Conservation (phyloP, 176 grass and related monocot species). For the Ananas comosus region DNA sequence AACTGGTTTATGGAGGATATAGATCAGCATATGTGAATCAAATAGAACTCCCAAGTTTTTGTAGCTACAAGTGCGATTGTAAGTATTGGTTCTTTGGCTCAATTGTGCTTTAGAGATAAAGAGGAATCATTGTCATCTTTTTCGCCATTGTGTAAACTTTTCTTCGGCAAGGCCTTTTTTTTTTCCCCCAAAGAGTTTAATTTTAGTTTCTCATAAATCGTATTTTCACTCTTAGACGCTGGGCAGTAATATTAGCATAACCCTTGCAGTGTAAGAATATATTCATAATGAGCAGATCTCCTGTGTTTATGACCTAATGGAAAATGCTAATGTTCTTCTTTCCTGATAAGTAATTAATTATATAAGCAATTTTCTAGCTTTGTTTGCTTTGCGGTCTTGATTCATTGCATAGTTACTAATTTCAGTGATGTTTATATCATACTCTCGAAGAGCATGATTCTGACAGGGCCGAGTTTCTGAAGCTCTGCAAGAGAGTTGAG, state of each 20-base stretch:
- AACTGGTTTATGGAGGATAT: too few relatives aligned
- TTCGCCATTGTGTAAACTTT: not conserved
- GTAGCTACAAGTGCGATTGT: too few relatives aligned
- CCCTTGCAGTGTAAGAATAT: not conserved
- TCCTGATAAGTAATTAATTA: not conserved
- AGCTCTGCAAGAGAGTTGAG: conserved; percentile 86
- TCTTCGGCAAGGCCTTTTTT: not conserved
- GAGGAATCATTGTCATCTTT: too few relatives aligned
- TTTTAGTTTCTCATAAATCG: not conserved
- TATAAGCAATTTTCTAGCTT: not conserved
- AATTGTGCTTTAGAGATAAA: too few relatives aligned
- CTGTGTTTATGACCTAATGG: not conserved
- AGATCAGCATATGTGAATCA: too few relatives aligned
- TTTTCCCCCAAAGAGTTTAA: not conserved
- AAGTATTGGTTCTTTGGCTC: too few relatives aligned
- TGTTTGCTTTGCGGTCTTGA: not conserved
- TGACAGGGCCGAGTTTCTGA: conserved; percentile 74
- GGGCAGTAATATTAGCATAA: not conserved
- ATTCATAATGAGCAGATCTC: not conserved
- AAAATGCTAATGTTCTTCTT: not conserved
- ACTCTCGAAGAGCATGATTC: conserved; percentile 57
- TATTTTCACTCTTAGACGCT: not conserved
- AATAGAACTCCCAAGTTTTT: too few relatives aligned
- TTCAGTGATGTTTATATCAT: not conserved
- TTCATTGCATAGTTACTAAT: not conserved